Evolutionary conservation across 495 filamentous ascomycete species (phyloP), one percentile per base, ranked within the genome.

Genomic region (Penicillium chermesinum): DNA sequence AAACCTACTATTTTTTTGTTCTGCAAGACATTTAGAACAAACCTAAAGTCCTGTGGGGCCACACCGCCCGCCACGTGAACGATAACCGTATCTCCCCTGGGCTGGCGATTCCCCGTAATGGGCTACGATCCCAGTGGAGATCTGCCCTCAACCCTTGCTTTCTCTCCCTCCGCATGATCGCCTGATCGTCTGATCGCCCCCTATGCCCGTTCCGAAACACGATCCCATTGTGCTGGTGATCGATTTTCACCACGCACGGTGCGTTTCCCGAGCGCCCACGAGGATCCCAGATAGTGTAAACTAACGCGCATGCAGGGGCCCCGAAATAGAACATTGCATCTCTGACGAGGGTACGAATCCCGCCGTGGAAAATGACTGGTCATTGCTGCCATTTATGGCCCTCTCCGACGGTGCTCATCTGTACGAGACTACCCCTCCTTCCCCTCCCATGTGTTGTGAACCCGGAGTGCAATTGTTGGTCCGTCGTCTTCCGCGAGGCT

Each of bases 341-440:
- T 89, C 87, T 49, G 76, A 85, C 27, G 86, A 91, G 53, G 89
- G 84, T 36, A 69, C 69, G 36, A 87, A 96, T 63, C 90, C 91
- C 27, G 87, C 88, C 3, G 72, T 59, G 33, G 88, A 93, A 48
- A 89, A 93, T 76, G 90, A 95, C 62, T 98, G 93, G 93, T 76
- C 82, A 5, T 70, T 96, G 50, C 75, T 98, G 39, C 93, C 93
- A 0, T 98, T 97, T 68, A 96, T 97, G 88, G 93, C 91, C n/a
- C 71, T 98, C 52, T 89, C 88, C 25, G 93, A 98, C 65, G 93
- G 93, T 21, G 93, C 93, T 32, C 93, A 98, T 71, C 78, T 88
- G 88, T 95, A 78, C 59, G 85, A 30, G n/a, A n/a, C n/a, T 30
- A 30, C 25, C 25, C 10, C 25, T 4, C 4, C 25, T 10, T 10